Evolutionary conservation across 768 basidiomycete genomes (phyloP), one percentile per base, ranked within the genome.

Genomic region (Auricularia sp.): DNA sequence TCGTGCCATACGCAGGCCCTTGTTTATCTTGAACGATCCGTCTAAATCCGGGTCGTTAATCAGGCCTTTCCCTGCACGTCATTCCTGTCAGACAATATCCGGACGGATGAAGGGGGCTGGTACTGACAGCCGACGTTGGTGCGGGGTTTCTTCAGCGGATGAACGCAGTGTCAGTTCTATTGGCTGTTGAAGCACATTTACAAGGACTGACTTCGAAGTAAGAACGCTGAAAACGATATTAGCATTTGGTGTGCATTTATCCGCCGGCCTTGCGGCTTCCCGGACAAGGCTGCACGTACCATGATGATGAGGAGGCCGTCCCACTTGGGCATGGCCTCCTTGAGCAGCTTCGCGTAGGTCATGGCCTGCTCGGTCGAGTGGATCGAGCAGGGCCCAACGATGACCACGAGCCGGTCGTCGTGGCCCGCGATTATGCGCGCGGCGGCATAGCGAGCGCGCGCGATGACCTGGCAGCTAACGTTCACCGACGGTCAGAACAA

Each of bases 331-430:
- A 88, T 81, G 77, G 87, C 89, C 3, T 77, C 79, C 73, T 83
- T 89, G 72, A 91, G 83, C 58, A 85, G 80, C n/a, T 77, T 77
- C 13, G 91, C 92, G 71, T 94, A 94, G 69, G 88, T 86, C 61
- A 92, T 75, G 2, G 94, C 95, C 74, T 94, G 91, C 63, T 87
- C 85, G 3, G 92, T 77, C 8, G 87, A 90, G 73, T 98, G 96
- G 67, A 98, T 97, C 0, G 92, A 94, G 79, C 96, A 98, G 33
- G 96, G 96, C 2, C 96, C 96, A 68, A 98, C 89, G 71, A 98
- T 81, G 71, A 98, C 94, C 54, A 98, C 80, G 2, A 98, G 68
- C 58, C 94, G 85, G 67, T 92, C 88, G 69, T 95, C 94, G 45
- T 85, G 83, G 29, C 94, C 94, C 0, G 90, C 85, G 37, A 94